These are phyloP conservation scores for Globisporangium uncinulatum DNA, from an alignment of 352 stramenopile species.

Conservation along the genomic window DNA sequence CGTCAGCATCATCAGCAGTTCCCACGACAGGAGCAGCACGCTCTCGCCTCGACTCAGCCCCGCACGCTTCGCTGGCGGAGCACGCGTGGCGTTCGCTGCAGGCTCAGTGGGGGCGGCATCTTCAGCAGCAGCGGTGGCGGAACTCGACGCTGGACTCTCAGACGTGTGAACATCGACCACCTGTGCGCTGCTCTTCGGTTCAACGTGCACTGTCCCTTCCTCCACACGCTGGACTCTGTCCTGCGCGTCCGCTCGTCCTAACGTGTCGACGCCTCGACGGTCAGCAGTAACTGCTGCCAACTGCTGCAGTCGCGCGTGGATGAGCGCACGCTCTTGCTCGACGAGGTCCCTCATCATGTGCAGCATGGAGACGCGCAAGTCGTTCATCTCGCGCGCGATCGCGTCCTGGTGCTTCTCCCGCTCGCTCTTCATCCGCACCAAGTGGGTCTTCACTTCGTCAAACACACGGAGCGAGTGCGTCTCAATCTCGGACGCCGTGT, in stretches of 20 bases:
- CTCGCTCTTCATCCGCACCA: conserved; percentile 40
- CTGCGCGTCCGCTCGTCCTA: no score
- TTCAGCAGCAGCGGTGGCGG: neutral
- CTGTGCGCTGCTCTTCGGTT: neutral
- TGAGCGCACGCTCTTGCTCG: conserved; percentile 42
- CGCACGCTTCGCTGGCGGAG: neutral
- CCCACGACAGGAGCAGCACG: conserved; percentile 33
- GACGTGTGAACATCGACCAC: no score
- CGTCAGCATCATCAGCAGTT: conserved; percentile 31
- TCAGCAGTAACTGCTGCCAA: conserved; percentile 15
- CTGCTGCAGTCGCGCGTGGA: conserved; percentile 31
- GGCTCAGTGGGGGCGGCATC: neutral
- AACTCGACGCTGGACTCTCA: neutral
- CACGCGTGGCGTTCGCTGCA: neutral
- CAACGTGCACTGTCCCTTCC: neutral
- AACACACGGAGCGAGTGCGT: conserved; percentile 48
- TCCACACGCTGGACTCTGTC: no score
- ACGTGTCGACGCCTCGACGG: neutral
- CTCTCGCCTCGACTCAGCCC: conserved; percentile 7
- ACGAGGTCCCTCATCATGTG: conserved; percentile 48
- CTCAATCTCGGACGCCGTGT: conserved; percentile 45
- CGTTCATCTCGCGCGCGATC: conserved; percentile 62
- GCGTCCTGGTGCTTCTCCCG: conserved; percentile 53
- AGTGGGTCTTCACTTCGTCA: conserved; percentile 35
- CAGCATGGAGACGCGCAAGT: conserved; percentile 43